Percentiles rank a stretch among this genome's conserved stretches.
phyloP scores from a whole-genome alignment of 148 eudicot genomes.

The Gaultheria prostrata region DNA sequence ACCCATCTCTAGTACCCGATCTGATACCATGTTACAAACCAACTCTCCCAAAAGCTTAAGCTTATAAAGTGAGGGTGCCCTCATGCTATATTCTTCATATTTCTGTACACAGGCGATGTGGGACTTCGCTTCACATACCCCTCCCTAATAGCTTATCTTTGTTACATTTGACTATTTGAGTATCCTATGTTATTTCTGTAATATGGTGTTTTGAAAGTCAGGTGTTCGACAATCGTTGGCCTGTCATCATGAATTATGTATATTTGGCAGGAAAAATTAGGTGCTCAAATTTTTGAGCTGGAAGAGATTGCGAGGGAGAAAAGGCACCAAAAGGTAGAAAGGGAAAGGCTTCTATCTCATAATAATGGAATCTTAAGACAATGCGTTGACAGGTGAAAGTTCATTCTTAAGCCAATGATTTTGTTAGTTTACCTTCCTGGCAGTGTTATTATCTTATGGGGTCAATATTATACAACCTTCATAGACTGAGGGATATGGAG shows the following conservation, averaged over 20 bases:
- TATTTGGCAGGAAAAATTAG: slow-evolving; percentile 49
- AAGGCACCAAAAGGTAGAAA: slow-evolving; percentile 46
- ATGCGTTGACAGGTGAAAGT: slow-evolving; percentile 43
- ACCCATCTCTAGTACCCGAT: too few species aligned
- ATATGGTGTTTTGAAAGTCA: neutral
- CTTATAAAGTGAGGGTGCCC: too few species aligned
- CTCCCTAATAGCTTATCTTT: neutral
- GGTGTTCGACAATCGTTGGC: slow-evolving; percentile 9
- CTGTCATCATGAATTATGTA: neutral
- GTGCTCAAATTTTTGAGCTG: slow-evolving; percentile 54
- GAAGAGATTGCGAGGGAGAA: slow-evolving; percentile 43
- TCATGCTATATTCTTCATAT: too few species aligned
- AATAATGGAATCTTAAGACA: slow-evolving; percentile 30
- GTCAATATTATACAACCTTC: slow-evolving; percentile 17
- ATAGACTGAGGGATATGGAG: slow-evolving; percentile 77
- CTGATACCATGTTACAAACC: too few species aligned
- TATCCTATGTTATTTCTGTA: neutral
- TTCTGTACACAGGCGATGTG: too few species aligned
- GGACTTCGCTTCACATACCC: too few species aligned
- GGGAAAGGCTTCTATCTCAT: slow-evolving; percentile 35
- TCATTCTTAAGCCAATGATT: neutral
- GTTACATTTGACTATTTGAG: neutral
- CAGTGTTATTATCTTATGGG: neutral
- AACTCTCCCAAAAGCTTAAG: too few species aligned
- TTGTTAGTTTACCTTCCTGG: slow-evolving; percentile 8